Percentiles rank a stretch among this genome's conserved stretches.
phyloP scores from a whole-genome alignment of 441 rosid species.

The Biscutella laevigata region DNA sequence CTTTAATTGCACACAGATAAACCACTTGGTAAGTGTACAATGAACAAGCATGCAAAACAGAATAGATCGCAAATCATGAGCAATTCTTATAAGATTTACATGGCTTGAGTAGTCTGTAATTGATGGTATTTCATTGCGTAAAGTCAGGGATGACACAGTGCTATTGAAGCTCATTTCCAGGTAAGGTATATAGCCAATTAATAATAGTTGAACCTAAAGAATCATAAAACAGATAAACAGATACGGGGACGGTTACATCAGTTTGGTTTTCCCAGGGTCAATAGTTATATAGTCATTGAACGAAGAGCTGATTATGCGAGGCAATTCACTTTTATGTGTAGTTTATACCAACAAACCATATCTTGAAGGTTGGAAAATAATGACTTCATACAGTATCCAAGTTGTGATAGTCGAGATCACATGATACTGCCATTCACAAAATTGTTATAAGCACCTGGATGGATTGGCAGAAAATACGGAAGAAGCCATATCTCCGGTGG shows the following conservation, averaged over 20 bases:
- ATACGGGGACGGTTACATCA: neutral
- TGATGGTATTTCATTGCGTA: neutral
- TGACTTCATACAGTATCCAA: neutral
- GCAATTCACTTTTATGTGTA: neutral
- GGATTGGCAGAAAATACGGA: conserved; percentile 62
- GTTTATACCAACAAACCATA: neutral
- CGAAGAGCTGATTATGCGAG: neutral
- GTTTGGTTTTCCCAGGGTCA: neutral
- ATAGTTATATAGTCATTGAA: neutral
- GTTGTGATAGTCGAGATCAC: neutral
- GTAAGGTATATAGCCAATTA: neutral
- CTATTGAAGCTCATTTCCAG: neutral
- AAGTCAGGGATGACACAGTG: neutral
- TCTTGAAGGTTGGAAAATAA: neutral
- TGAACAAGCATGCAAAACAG: neutral
- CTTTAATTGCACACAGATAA: neutral
- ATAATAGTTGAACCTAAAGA: neutral
- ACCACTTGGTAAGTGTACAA: neutral
- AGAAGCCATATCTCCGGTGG: conserved; percentile 93
- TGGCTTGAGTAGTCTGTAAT: neutral
- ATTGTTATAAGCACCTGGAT: conserved; percentile 51
- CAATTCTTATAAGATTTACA: neutral
- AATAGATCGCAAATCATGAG: conserved; percentile 1
- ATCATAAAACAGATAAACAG: neutral
- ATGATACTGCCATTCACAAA: neutral